These are phyloP conservation scores for Epichloe sylvatica DNA, from an alignment of 2,329 filamentous ascomycete species.

Conservation along the genomic window DNA sequence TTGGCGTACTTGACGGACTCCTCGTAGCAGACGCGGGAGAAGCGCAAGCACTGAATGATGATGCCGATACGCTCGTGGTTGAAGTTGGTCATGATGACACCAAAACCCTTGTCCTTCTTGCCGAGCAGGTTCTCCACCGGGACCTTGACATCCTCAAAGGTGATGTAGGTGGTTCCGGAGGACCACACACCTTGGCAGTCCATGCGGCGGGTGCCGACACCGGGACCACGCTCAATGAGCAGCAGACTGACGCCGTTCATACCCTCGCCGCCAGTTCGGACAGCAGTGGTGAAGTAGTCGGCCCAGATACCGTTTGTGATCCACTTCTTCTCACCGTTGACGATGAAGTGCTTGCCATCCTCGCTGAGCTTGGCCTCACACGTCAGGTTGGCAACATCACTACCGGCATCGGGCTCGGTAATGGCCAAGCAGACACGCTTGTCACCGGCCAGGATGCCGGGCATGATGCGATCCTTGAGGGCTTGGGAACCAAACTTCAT, in stretches of 20 bases:
- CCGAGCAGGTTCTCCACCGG: slow-evolving; percentile 97
- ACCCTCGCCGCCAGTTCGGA: slow-evolving; percentile 73
- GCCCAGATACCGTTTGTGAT: slow-evolving; percentile 96
- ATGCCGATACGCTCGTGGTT: slow-evolving; percentile 99
- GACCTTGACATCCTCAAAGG: slow-evolving; percentile 97
- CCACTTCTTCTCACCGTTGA: slow-evolving; percentile 99
- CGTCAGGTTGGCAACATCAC: slow-evolving; percentile 85
- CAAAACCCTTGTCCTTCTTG: slow-evolving; percentile 97
- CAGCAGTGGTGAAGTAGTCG: slow-evolving; percentile 96
- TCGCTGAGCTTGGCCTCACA: slow-evolving; percentile 91
- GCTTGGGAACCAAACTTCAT: slow-evolving; percentile 83
- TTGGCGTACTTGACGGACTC: slow-evolving; percentile 93
- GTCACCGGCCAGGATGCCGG: slow-evolving; percentile 76
- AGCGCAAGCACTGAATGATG: slow-evolving; percentile 92
- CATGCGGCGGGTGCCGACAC: slow-evolving; percentile 88
- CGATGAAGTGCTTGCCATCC: slow-evolving; percentile 97
- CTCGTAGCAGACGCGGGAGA: slow-evolving; percentile 93
- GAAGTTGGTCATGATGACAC: slow-evolving; percentile 99
- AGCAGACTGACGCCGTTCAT: slow-evolving; percentile 90
- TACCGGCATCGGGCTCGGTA: slow-evolving; percentile 89
- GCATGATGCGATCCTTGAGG: slow-evolving; percentile 75
- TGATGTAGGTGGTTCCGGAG: slow-evolving; percentile 90
- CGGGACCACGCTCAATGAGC: slow-evolving; percentile 79
- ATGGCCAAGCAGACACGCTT: slow-evolving; percentile 97
- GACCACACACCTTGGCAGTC: slow-evolving; percentile 97